Percentiles rank a stretch among this genome's conserved stretches.
These are phyloP conservation scores for Malassezia furfur DNA, from an alignment of 1,284 basidiomycete genomes.

Conservation along the genomic window DNA sequence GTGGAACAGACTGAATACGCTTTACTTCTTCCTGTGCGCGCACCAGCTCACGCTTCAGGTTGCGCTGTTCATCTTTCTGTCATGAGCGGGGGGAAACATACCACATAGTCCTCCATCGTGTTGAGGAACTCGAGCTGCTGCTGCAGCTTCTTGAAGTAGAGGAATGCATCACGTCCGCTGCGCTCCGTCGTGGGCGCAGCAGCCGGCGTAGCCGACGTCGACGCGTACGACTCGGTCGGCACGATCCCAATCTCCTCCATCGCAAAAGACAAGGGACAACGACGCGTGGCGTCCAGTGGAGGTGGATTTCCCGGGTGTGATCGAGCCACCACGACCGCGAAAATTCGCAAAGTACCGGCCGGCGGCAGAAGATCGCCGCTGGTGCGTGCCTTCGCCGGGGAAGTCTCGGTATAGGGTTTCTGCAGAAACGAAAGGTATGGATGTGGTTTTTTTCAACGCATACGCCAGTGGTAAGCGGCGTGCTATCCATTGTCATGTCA, in stretches of 20 bases:
- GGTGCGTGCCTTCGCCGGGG: no score
- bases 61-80: conserved; percentile 88
- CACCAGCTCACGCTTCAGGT: conserved; percentile 92
- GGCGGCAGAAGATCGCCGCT: no score
- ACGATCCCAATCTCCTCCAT: conserved; percentile 46
- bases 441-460: no score
- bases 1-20: conserved; percentile 93
- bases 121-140: conserved; percentile 48
- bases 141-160: conserved; percentile 46
- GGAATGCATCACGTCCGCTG: conserved; percentile 18
- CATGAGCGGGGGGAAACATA: conserved; percentile 1
- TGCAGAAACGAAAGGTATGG: no score
- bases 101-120: conserved; percentile 62
- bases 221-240: conserved; percentile 5
- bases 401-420: no score
- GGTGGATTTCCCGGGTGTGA: background rate
- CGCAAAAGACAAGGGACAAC: conserved; percentile 1
- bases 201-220: background rate
- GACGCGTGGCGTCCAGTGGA: conserved; percentile 5
- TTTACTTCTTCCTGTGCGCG: conserved; percentile 99
- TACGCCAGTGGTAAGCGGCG: no score
- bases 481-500: no score
- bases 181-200: background rate
- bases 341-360: no score
- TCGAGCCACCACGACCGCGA: background rate